phyloP scores from a whole-genome alignment of 169 alveolate species.

The Eimeria maxima region DNA sequence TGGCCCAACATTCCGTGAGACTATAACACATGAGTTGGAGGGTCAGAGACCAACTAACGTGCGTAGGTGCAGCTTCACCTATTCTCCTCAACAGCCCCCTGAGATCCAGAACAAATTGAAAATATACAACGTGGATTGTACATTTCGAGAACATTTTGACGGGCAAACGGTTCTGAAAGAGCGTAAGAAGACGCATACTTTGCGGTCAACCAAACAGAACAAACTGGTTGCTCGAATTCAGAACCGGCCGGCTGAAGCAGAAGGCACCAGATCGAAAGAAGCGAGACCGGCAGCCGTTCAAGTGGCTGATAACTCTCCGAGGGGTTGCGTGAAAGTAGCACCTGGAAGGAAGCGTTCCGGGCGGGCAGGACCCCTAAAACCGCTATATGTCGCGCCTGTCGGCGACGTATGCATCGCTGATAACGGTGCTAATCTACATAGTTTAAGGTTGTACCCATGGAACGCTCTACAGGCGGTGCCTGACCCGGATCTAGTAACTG shows the following conservation, averaged over 20 bases:
- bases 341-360: neutral
- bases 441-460: neutral
- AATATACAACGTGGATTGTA: neutral
- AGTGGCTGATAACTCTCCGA: neutral
- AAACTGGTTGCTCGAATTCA: neutral
- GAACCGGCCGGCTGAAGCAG: neutral
- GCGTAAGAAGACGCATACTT: neutral
- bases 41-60: neutral
- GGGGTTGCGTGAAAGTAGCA: neutral
- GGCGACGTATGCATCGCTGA: neutral
- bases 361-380: neutral
- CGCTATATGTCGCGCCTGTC: neutral
- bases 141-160: neutral
- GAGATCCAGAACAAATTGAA: neutral
- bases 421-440: neutral
- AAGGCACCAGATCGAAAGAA: neutral
- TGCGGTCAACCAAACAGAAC: neutral
- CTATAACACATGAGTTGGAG: neutral
- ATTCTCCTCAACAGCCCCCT: neutral
- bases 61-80: neutral
- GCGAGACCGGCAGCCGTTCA: neutral
- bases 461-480: neutral
- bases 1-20: conserved; percentile 72
- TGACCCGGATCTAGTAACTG: neutral
- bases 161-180: neutral